Evolutionary conservation across 257 asterid genomes (phyloP), one percentile per base, ranked within the genome.

Genomic region (Craterostigma plantagineum): DNA sequence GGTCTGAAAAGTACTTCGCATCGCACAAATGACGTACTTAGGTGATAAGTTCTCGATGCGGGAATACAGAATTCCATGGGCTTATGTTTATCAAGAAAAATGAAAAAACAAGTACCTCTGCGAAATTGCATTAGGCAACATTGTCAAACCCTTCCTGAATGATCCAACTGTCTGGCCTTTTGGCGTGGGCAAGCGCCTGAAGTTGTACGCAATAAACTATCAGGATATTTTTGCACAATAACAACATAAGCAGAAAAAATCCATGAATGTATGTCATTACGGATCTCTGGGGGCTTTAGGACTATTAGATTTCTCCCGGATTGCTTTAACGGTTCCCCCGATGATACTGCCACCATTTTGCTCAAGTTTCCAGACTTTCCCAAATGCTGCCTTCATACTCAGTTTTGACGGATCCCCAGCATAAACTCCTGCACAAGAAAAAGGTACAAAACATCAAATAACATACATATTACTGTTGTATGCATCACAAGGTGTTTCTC

Each of bases 91-190:
- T 23, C 30, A 23, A 23, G 30, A 2, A 23, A 23, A 23, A 23
- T 6, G 30, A 12, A 41, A 3, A 11, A 12, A 53, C 48, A 14
- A 47, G 36, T 56, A 87, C 98, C 95, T 82, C 10, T 68, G 52
- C 35, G 90, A 63, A 56, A 87, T 79, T 50, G 98, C 92, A 50
- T 71, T 62, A 13, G 98, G 95, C 69, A 87, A 60, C 64, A 52
- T 79, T 50, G 57, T 43, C 52, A 87, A 75, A 53, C 98, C 98
- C 64, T 72, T 79, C 63, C 49, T 79, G 57, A 87, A 87, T 44
- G 98, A 87, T 46, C 95, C 95, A 50, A 87, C 95, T 9, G 98
- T 87, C 63, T 87, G 98, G 40, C 98, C 98, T 66, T 82, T 69
- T 52, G 98, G 93, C 59, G 59, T 79, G 33, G 95, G 95, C 52